These are phyloP conservation scores for Scleromitrula shiraiana DNA, from an alignment of 2,329 filamentous ascomycete species.

Conservation along the genomic window DNA sequence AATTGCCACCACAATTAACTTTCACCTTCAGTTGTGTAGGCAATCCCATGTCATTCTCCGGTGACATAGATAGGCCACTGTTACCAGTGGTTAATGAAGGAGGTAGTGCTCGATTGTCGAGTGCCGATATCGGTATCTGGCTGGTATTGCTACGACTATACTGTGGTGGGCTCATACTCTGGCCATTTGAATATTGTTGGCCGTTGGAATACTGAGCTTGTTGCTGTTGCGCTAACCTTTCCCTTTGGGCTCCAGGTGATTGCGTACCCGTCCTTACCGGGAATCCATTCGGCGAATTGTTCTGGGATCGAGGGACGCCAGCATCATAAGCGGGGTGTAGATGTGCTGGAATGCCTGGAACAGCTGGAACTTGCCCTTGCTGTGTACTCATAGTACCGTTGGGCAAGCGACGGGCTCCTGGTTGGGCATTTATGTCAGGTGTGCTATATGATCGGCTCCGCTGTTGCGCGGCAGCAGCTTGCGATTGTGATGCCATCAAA, in stretches of 20 bases:
- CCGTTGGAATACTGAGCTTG: constrained; percentile 30
- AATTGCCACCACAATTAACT: constrained; percentile 85
- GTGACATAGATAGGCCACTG: constrained; percentile 14
- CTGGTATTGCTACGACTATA: constrained; percentile 25
- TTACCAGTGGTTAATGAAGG: constrained; percentile 32
- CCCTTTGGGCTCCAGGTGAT: constrained; percentile 60
- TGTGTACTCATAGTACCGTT: constrained; percentile 39
- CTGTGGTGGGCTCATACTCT: constrained; percentile 4
- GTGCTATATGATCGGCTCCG: constrained; percentile 88
- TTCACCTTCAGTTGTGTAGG: constrained; percentile 87
- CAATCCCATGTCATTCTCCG: constrained; percentile 42
- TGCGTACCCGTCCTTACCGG: constrained; percentile 63
- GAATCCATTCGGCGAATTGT: constrained; percentile 65
- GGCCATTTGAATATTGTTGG: constrained; percentile 28
- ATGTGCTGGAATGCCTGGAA: constrained; percentile 70
- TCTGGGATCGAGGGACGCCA: constrained; percentile 69
- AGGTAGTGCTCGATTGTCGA: constrained; percentile 35
- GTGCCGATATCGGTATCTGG: constrained; percentile 26
- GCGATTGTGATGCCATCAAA: constrained; percentile 51
- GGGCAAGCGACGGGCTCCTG: constrained; percentile 39
- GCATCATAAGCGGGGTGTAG: constrained; percentile 51
- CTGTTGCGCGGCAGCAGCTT: constrained; percentile 44
- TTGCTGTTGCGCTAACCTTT: constrained; percentile 36
- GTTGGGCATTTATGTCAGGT: constrained; percentile 76
- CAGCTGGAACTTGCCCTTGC: constrained; percentile 48